A percentile compares a stretch with the other conserved stretches of the same genome.
Conservation (phyloP, 768 basidiomycete genomes). For the Boletus bicolor region DNA sequence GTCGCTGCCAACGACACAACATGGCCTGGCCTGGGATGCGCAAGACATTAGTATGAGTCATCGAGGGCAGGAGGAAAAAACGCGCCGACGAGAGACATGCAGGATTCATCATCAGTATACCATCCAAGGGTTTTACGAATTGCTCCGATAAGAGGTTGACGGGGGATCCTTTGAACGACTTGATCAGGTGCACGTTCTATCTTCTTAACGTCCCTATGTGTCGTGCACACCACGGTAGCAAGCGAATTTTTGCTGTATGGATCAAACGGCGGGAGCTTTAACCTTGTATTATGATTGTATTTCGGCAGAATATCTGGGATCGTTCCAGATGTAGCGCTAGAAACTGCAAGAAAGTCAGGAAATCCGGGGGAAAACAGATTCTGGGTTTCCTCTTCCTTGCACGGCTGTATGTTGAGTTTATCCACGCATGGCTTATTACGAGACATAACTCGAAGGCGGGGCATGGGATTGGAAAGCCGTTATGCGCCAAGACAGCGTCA, state of each 20-base stretch:
- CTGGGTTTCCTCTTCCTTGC: slow-evolving; percentile 17
- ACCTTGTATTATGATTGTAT: slow-evolving; percentile 3
- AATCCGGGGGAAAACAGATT: slow-evolving; percentile 21
- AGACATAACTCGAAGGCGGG: too few relatives aligned
- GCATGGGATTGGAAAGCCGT: slow-evolving; percentile 5
- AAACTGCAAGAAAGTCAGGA: slow-evolving; percentile 6
- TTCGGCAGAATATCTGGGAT: slow-evolving; percentile 7
- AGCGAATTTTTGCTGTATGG: neutral
- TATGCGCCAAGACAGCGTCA: slow-evolving; percentile 1
- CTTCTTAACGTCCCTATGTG: slow-evolving; percentile 3
- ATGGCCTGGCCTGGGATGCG: slow-evolving; percentile 4
- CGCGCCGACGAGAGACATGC: neutral
- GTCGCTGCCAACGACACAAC: slow-evolving; percentile 18
- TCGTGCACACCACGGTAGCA: neutral
- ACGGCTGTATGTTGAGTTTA: slow-evolving; percentile 16
- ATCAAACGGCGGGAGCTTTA: neutral
- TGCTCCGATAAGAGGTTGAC: neutral
- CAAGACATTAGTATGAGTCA: neutral
- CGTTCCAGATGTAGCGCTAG: slow-evolving; percentile 18
- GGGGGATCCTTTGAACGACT: slow-evolving; percentile 7
- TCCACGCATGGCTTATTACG: slow-evolving; percentile 6
- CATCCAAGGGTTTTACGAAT: slow-evolving; percentile 11
- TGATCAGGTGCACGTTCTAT: slow-evolving; percentile 4
- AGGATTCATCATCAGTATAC: slow-evolving; percentile 7
- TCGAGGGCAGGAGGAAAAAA: neutral